These are phyloP conservation scores for Thelephora terrestris DNA, from an alignment of 1,284 basidiomycete genomes.

Conservation along the genomic window DNA sequence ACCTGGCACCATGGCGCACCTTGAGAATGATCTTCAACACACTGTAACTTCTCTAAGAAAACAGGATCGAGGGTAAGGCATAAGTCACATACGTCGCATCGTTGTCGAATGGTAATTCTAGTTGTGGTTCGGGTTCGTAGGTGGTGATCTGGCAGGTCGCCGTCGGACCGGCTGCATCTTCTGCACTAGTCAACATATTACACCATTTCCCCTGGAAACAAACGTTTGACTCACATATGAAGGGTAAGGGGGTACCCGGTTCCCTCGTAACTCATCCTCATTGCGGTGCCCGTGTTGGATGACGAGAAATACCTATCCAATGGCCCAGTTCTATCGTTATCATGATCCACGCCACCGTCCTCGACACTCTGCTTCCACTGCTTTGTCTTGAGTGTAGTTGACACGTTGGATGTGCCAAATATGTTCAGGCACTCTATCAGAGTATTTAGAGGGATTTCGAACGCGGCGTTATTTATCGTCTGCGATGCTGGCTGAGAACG, in stretches of 20 bases:
- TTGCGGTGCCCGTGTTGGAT: constrained; percentile 61
- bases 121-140: constrained; percentile 72
- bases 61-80: constrained; percentile 3
- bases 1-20: constrained; percentile 28
- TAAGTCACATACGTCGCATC: constrained; percentile 44
- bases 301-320: constrained; percentile 43
- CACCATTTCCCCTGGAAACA: not conserved
- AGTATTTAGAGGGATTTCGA: constrained; percentile 77
- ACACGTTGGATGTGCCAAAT: constrained; percentile 67
- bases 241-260: constrained; percentile 72
- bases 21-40: constrained; percentile 82
- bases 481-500: constrained; percentile 10
- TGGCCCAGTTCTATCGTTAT: constrained; percentile 21
- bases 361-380: constrained; percentile 29
- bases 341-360: constrained; percentile 25
- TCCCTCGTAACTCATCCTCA: constrained; percentile 79
- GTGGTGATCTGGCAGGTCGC: constrained; percentile 86
- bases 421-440: constrained; percentile 87
- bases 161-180: constrained; percentile 75
- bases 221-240: constrained; percentile 53
- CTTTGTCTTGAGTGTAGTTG: constrained; percentile 26
- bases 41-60: constrained; percentile 27
- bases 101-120: constrained; percentile 73
- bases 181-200: constrained; percentile 45
- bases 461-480: constrained; percentile 35